A percentile compares a stretch with the other conserved stretches of the same genome.
Evolutionary conservation across 805 yeast species (phyloP).

Genomic region (Lachancea cidri): DNA sequence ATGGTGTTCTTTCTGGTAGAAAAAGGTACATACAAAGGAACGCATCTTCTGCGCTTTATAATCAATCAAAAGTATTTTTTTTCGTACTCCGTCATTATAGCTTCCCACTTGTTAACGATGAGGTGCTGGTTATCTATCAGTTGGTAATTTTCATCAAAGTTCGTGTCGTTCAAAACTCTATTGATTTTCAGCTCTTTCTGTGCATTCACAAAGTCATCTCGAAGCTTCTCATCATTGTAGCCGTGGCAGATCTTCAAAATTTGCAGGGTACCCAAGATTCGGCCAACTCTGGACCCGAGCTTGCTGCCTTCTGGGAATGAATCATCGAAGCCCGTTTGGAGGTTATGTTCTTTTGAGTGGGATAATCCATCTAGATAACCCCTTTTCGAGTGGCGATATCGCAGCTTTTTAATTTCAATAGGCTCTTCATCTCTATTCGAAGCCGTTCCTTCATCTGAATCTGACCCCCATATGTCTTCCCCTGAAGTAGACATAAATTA

Average conservation of each 20-base stretch:
- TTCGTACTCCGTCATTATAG: conserved; percentile 15
- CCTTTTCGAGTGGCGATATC: conserved; percentile 63
- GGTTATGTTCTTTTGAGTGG: conserved; percentile 55
- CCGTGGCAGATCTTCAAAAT: conserved; percentile 20
- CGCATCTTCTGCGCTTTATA: not conserved
- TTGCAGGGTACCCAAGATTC: conserved; percentile 51
- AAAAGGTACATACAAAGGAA: not conserved
- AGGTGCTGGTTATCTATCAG: conserved; percentile 33
- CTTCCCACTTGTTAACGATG: conserved; percentile 44
- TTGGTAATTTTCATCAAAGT: conserved; percentile 49
- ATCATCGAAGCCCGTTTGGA: conserved; percentile 77
- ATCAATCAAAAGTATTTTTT: conserved; percentile 10
- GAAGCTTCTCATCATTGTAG: conserved; percentile 14
- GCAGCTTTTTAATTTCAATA: conserved; percentile 36
- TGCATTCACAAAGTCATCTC: conserved; percentile 35
- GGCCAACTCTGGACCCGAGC: conserved; percentile 64
- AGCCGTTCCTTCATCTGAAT: conserved; percentile 11
- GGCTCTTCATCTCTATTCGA: conserved; percentile 8
- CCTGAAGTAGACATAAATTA: not conserved
- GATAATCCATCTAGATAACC: conserved; percentile 84
- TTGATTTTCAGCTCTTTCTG: conserved; percentile 51
- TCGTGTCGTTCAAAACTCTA: conserved; percentile 48
- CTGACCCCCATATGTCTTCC: conserved; percentile 25
- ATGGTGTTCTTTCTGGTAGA: conserved; percentile 98
- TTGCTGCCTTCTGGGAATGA: conserved; percentile 74